These are phyloP conservation scores for Aspergillus hortae DNA, from an alignment of 2,329 filamentous ascomycete genomes.

Conservation along the genomic window DNA sequence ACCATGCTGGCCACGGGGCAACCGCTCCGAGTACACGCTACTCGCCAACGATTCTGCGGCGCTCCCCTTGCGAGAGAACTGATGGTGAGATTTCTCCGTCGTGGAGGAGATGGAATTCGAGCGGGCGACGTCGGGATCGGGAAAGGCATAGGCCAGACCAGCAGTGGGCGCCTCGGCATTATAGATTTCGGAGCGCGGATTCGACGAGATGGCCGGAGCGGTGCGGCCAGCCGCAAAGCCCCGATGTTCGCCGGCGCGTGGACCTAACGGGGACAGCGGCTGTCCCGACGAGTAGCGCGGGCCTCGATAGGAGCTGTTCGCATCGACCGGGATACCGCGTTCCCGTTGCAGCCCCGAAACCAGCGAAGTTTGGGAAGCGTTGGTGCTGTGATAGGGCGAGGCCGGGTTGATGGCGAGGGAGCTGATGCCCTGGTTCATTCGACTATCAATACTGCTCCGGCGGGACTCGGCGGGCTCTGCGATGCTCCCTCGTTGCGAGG, in stretches of 20 bases:
- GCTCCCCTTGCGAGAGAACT: slow-evolving; percentile 45
- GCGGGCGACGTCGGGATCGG: slow-evolving; percentile 44
- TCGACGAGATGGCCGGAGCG: slow-evolving; percentile 47
- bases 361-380: slow-evolving; percentile 45
- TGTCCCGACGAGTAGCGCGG: slow-evolving; percentile 39
- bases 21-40: slow-evolving; percentile 45
- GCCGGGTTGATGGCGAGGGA: slow-evolving; percentile 45
- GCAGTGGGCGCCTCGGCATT: slow-evolving; percentile 49
- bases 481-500: slow-evolving; percentile 42
- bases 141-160: slow-evolving; percentile 50
- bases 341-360: slow-evolving; percentile 43
- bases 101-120: slow-evolving; percentile 35
- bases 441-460: slow-evolving; percentile 48
- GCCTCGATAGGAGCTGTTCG: slow-evolving; percentile 36
- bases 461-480: slow-evolving; percentile 45
- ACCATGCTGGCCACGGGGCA: slow-evolving; percentile 49
- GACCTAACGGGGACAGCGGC: slow-evolving; percentile 40
- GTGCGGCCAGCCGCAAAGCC: slow-evolving; percentile 44
- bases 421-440: slow-evolving; percentile 48
- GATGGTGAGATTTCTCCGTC: slow-evolving; percentile 28
- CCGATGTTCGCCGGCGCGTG: slow-evolving; percentile 38
- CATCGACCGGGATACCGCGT: slow-evolving; percentile 39
- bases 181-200: slow-evolving; percentile 48
- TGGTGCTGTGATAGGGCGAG: slow-evolving; percentile 47
- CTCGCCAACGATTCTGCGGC: slow-evolving; percentile 46